These are phyloP conservation scores for Pestalotiopsis fici DNA, from an alignment of 2,329 filamentous ascomycete genomes.

Conservation along the genomic window DNA sequence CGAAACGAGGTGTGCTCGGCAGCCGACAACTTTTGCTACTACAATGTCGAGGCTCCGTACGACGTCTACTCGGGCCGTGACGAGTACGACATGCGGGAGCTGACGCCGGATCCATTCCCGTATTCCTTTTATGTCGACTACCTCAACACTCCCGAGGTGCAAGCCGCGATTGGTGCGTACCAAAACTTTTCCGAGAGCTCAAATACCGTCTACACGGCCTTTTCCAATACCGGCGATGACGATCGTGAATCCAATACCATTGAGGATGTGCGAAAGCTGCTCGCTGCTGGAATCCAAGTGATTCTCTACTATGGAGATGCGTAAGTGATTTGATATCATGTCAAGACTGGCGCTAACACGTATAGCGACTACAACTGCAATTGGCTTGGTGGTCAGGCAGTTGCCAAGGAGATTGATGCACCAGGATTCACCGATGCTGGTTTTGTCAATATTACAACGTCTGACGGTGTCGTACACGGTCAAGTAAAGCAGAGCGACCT, in stretches of 20 bases:
- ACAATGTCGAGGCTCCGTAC: slow-evolving; percentile 52
- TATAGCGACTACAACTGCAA: slow-evolving; percentile 31
- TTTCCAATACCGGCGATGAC: slow-evolving; percentile 59
- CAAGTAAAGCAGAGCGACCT: slow-evolving; percentile 51
- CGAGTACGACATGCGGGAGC: slow-evolving; percentile 61
- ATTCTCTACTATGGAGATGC: slow-evolving; percentile 29
- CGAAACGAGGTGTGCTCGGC: slow-evolving; percentile 50
- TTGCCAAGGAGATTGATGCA: slow-evolving; percentile 33
- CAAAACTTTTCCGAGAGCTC: slow-evolving; percentile 56
- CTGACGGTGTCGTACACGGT: slow-evolving; percentile 45
- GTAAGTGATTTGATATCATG: no score
- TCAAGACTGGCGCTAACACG: no score
- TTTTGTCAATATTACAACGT: slow-evolving; percentile 44
- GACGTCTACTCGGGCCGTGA: slow-evolving; percentile 53
- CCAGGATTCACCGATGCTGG: slow-evolving; percentile 44
- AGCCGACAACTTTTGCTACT: slow-evolving; percentile 57
- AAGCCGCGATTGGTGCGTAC: slow-evolving; percentile 57
- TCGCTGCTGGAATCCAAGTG: slow-evolving; percentile 20
- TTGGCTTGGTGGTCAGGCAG: slow-evolving; percentile 27
- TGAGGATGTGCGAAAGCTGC: slow-evolving; percentile 21
- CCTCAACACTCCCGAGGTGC: slow-evolving; percentile 55
- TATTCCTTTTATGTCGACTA: slow-evolving; percentile 55
- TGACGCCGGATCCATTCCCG: slow-evolving; percentile 58
- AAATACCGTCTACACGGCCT: slow-evolving; percentile 44
- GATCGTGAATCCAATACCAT: slow-evolving; percentile 25